Base-by-base conservation (phyloP, 257 asterid genomes). In the Sherardia arvensis region DNA sequence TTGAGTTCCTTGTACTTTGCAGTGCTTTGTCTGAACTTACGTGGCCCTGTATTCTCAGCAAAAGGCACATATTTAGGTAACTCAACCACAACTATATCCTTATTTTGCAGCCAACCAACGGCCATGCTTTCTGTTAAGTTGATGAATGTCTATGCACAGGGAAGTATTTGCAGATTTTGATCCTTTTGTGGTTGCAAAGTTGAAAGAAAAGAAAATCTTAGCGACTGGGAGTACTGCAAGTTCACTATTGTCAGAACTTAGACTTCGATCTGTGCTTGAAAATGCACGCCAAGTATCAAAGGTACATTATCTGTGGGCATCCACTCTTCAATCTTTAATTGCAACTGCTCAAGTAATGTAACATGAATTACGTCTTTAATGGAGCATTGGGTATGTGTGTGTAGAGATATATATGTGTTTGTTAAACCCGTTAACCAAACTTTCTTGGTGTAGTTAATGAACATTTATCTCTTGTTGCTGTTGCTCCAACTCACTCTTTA, bases 241-340 rank as follows among this genome's bases (percentile, higher is more conserved):
- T 28, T 65, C 78, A 0, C 70, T 76, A 10, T 53, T 80, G 11
- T 80, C 85, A 15, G 85, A 76, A 56, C 73, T 77, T 8, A 74
- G 69, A 66, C 69, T 77, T 68, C 78, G 78, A 28, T 69, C 82
- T 17, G 70, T 80, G 48, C 65, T 74, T 63, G 80, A 77, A 61
- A 80, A 77, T 70, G 85, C 82, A 20, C 80, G 76, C 8, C 82
- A 80, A 77, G 65, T 72, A 49, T 68, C 61, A 47, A 79, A 76
- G 81, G 84, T 73, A 68, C 45, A 64, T 64, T 21, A 18, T 64
- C 17, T 30, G n/a, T 21, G 25, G 14, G 7, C 25, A 48, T 11
- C 45, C 10, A 21, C 49, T 26, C 36, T 25, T 18, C 12, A 8
- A 53, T 62, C 64, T 51, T 43, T 20, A 26, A 14, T 29, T 51